Evolutionary conservation across 331 rosid genomes (phyloP).

Genomic region (Acacia concinna): DNA sequence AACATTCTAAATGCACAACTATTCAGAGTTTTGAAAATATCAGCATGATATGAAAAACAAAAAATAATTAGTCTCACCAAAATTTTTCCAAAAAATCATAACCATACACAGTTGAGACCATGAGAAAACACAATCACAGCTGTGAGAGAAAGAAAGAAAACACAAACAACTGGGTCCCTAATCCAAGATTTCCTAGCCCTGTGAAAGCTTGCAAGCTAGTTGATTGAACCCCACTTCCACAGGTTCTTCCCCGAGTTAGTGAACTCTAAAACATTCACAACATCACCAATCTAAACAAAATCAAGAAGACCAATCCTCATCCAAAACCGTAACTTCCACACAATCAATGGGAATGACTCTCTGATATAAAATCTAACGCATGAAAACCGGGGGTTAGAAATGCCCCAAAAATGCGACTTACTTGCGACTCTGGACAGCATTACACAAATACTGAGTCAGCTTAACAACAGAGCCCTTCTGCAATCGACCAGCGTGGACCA

Average conservation of each 20-base stretch:
- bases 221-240: not conserved
- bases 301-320: not conserved
- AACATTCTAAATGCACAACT: not conserved
- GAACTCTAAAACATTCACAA: not conserved
- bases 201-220: not conserved
- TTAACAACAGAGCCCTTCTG: slow-evolving; percentile 71
- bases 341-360: not conserved
- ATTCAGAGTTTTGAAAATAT: not conserved
- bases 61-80: not conserved
- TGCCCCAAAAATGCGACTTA: slow-evolving; percentile 27
- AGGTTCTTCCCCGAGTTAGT: not conserved
- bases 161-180: not conserved
- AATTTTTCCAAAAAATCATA: not conserved
- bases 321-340: not conserved
- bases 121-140: not conserved
- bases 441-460: slow-evolving; percentile 53
- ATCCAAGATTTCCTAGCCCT: not conserved
- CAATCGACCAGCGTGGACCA: slow-evolving; percentile 50
- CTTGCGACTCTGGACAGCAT: slow-evolving; percentile 66
- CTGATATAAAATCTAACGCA: not conserved
- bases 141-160: not conserved
- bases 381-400: not conserved
- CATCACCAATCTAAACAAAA: not conserved
- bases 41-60: not conserved
- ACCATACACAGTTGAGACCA: not conserved